These are phyloP conservation scores for Crithidia thermophila DNA, from an alignment of 208 protist genomes.

Conservation along the genomic window DNA sequence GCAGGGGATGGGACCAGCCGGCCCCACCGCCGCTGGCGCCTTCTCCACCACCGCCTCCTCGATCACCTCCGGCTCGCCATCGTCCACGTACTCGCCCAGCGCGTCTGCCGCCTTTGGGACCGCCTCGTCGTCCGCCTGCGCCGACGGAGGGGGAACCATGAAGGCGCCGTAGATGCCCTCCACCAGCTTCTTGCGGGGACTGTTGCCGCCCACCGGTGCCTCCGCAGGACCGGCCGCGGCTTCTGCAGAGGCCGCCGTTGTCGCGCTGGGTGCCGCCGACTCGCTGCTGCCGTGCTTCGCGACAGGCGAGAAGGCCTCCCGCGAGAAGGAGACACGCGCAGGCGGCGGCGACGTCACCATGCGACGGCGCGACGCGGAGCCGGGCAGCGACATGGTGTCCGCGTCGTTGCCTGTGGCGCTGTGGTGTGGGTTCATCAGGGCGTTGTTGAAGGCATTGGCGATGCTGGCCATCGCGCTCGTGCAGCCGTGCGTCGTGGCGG, in stretches of 20 bases:
- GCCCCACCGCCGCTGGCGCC: neutral
- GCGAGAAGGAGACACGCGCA: constrained; percentile 29
- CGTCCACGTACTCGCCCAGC: too few species aligned
- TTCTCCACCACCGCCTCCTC: neutral
- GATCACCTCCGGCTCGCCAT: neutral
- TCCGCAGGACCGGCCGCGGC: neutral
- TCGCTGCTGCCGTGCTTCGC: neutral
- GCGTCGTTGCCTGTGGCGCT: neutral
- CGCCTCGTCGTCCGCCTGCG: too few species aligned
- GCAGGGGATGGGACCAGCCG: neutral
- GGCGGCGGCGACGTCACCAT: constrained; percentile 15
- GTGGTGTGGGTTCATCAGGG: neutral
- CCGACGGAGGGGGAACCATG: too few species aligned
- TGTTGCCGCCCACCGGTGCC: neutral
- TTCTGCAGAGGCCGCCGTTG: neutral
- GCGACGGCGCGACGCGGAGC: constrained; percentile 10
- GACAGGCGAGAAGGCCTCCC: constrained; percentile 12
- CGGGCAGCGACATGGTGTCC: constrained; percentile 9
- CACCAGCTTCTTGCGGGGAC: constrained; percentile 2
- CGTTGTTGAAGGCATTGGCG: constrained; percentile 1
- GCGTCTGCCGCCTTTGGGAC: too few species aligned
- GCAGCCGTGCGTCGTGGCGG: too few species aligned
- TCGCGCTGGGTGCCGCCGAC: neutral
- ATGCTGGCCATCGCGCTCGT: neutral
- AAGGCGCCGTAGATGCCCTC: too few species aligned